These are phyloP conservation scores for Lobosporangium transversale DNA, from an alignment of 192 early-diverging fungal species.

Conservation along the genomic window DNA sequence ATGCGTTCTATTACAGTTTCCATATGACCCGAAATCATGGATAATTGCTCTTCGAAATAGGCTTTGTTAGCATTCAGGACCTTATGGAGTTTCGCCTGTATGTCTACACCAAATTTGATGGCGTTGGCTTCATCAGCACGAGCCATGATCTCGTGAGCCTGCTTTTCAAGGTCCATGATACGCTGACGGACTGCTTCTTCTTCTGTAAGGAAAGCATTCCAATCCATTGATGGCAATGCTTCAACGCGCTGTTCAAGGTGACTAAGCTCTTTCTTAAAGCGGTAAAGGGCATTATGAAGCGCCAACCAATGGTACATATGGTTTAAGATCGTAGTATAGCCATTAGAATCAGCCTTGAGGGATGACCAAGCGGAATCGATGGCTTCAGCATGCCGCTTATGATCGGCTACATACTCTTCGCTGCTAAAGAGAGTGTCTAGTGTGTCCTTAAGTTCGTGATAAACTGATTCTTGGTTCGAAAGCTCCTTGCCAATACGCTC, in stretches of 20 bases:
- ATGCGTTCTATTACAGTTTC: constrained; percentile 28
- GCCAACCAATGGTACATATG: constrained; percentile 42
- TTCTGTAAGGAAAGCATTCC: constrained; percentile 45
- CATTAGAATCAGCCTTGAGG: constrained; percentile 14
- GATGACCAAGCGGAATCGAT: constrained; percentile 28
- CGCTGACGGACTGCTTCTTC: constrained; percentile 20
- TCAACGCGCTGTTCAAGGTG: constrained; percentile 44
- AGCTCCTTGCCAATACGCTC: constrained; percentile 8
- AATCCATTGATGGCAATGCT: constrained; percentile 39
- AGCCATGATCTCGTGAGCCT: constrained; percentile 9
- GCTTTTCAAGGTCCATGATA: constrained; percentile 20
- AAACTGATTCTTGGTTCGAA: constrained; percentile 5
- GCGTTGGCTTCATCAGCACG: constrained; percentile 5
- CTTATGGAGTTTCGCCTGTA: constrained; percentile 3
- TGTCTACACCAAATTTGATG: neutral
- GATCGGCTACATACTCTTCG: constrained; percentile 5
- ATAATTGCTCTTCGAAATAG: constrained; percentile 31
- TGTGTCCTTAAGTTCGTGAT: constrained; percentile 17
- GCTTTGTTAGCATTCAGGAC: constrained; percentile 26
- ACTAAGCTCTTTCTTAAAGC: constrained; percentile 39
- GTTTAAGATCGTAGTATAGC: constrained; percentile 23
- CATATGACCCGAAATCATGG: constrained; percentile 15
- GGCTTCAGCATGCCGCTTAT: constrained; percentile 7
- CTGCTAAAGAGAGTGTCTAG: constrained; percentile 4
- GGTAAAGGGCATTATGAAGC: constrained; percentile 1